Conservation (phyloP, 129 eudicot genomes). For the carrot (Daucus carota) region DNA sequence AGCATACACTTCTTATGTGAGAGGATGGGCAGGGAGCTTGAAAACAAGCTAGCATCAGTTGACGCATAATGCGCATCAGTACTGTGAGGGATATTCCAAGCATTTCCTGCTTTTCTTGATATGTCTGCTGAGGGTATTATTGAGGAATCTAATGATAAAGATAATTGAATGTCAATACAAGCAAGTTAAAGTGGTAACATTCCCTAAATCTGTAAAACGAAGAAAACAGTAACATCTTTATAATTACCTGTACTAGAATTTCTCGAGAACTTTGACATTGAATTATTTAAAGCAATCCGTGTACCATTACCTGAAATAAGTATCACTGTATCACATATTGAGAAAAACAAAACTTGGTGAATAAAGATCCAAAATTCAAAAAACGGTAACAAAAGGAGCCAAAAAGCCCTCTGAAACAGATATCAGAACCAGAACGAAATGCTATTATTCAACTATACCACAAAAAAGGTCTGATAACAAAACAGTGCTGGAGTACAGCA, state of each 20-base stretch:
- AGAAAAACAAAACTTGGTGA: not conserved
- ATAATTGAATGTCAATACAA: not conserved
- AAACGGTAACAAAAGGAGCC: not conserved
- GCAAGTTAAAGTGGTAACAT: slow-evolving; percentile 6
- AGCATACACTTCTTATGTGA: slow-evolving; percentile 45
- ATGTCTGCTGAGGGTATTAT: slow-evolving; percentile 19
- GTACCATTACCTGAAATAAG: slow-evolving; percentile 11
- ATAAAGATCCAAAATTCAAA: not conserved
- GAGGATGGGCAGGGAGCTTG: slow-evolving; percentile 74
- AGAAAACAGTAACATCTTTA: not conserved
- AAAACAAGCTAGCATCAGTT: slow-evolving; percentile 68
- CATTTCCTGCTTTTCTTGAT: slow-evolving; percentile 40
- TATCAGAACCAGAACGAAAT: no score
- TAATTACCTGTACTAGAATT: slow-evolving; percentile 22
- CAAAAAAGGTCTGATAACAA: not conserved
- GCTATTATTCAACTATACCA: no score
- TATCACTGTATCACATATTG: not conserved
- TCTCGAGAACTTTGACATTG: slow-evolving; percentile 33
- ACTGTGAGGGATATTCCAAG: slow-evolving; percentile 42
- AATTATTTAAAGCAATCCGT: slow-evolving; percentile 14
- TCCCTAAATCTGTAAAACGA: not conserved
- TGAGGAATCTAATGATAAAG: slow-evolving; percentile 29
- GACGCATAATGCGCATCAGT: slow-evolving; percentile 39
- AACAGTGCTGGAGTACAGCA: not conserved
- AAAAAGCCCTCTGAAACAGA: no score